Base-by-base conservation (phyloP, 441 rosid species). In the Manihot esculenta region DNA sequence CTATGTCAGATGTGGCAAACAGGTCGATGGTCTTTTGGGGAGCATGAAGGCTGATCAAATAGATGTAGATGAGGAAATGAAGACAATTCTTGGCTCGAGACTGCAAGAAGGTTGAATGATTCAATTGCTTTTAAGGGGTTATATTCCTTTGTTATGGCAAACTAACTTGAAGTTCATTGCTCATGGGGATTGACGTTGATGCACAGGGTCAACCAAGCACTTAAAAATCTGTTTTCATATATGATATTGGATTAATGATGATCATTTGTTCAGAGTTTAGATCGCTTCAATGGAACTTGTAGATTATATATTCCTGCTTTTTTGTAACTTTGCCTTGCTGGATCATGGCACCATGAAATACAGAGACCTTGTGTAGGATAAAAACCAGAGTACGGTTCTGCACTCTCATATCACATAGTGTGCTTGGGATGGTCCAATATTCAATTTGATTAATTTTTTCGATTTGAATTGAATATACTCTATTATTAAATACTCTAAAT, bases 1-100 rank as follows among this genome's bases (percentile, higher is more conserved):
- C 18, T 69, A 69, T 64, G 51, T 45, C 45, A 82, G 84, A 78
- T 24, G 53, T 50, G 83, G 88, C 56, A 75, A 75, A 69, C 70
- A 78, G 53, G 75, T 77, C 7, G 71, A 74, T 41, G 56, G 66
- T 51, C 65, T 75, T 62, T 30, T 73, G 72, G 72, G 67, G 67
- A 51, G 64, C 48, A 74, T 78, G 83, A 80, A 74, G 67, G 64
- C 71, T 10, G 78, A 74, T 38, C 2, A 67, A 27, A 66, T 68
- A 64, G 70, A 70, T 8, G 74, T 63, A 57, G 80, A 79, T 13
- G 73, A 76, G 58, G 80, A 60, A 64, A 79, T 69, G n/a, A 55
- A 72, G 68, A 69, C 49, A 64, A 72, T 77, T 33, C 83, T 85
- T 63, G 23, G 62, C 62, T 67, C 49, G 45, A 49, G 41, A 72